These are phyloP conservation scores for Talaromyces funiculosus DNA, from an alignment of 2,329 filamentous ascomycete genomes.

Conservation along the genomic window DNA sequence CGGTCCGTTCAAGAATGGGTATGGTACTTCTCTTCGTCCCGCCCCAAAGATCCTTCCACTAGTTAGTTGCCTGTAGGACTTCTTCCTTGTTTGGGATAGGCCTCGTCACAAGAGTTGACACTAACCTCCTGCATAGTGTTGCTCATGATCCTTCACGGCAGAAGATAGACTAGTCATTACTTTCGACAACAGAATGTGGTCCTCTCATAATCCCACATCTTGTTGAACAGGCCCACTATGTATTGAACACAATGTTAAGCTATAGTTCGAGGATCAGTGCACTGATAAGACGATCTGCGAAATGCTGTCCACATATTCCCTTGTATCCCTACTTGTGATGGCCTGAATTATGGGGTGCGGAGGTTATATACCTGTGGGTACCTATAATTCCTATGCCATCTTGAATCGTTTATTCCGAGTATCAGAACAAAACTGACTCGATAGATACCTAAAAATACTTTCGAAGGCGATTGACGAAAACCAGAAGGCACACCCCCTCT, in stretches of 20 bases:
- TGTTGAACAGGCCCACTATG: background rate
- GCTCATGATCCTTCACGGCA: background rate
- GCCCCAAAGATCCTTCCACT: background rate
- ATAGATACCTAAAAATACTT: background rate
- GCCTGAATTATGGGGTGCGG: background rate
- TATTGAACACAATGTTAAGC: background rate
- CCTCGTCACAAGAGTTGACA: background rate
- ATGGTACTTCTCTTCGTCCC: background rate
- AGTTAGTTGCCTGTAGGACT: background rate
- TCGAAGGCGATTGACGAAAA: background rate
- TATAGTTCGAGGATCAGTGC: background rate
- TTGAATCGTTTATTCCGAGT: background rate
- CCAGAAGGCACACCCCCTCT: background rate
- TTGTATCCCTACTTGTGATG: background rate
- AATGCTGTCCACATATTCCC: background rate
- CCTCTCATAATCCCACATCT: background rate
- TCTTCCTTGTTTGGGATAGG: background rate
- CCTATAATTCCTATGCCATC: background rate
- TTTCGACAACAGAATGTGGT: background rate
- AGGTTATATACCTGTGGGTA: background rate
- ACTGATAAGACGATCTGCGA: background rate
- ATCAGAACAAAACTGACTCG: background rate
- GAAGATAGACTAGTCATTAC: background rate
- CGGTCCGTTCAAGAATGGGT: background rate
- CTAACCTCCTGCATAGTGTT: background rate